A percentile compares a stretch with the other conserved stretches of the same genome.
Conservation (phyloP, 2,329 filamentous ascomycete genomes). For the Fusarium compactum region DNA sequence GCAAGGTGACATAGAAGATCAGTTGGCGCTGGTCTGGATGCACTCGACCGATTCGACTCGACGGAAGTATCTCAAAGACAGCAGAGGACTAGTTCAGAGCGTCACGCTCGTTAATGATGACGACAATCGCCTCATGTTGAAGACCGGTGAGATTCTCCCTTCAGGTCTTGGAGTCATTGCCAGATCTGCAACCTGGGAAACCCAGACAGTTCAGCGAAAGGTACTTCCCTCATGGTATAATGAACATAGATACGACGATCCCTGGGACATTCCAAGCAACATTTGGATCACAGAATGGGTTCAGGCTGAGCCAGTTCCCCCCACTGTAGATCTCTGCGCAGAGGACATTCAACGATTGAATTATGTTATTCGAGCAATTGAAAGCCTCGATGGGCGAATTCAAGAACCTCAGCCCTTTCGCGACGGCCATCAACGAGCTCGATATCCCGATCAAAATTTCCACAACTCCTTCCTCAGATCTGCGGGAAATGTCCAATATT, state of each 20-base stretch:
- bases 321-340: not conserved
- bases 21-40: not conserved
- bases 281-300: not conserved
- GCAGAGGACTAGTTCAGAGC: not conserved
- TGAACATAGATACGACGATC: not conserved
- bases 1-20: not conserved
- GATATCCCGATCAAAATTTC: not conserved
- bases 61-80: not conserved
- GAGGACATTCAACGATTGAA: not conserved
- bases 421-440: not conserved
- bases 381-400: rapidly evolving
- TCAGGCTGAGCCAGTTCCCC: not conserved
- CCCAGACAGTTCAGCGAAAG: not conserved
- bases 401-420: not conserved
- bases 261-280: not conserved
- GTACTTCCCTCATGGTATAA: not conserved
- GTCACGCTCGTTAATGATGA: not conserved
- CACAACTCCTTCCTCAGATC: not conserved
- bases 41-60: not conserved
- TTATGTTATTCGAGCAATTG: not conserved
- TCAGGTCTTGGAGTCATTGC: not conserved
- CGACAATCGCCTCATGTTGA: not conserved
- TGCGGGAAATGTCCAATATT: not conserved
- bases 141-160: not conserved
- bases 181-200: not conserved